Conservation (phyloP, 2,329 filamentous ascomycete species). For the Exophiala sp. region DNA sequence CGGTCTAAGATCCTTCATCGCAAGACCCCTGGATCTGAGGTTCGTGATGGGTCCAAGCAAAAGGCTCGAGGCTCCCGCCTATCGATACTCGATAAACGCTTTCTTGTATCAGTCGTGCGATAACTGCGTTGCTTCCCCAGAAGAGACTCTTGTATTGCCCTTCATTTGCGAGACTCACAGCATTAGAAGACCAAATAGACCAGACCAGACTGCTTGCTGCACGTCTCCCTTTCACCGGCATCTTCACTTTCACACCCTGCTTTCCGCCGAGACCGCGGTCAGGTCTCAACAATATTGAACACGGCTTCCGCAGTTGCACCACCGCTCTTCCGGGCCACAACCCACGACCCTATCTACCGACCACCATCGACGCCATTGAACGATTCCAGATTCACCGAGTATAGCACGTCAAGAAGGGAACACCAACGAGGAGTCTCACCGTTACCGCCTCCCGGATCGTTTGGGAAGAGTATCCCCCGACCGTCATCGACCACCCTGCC, state of each 20-base stretch:
- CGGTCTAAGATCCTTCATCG: conserved; percentile 9
- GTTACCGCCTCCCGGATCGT: conserved; percentile 39
- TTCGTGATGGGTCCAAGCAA: conserved; percentile 22
- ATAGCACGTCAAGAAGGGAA: conserved; percentile 39
- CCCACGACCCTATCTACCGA: conserved; percentile 43
- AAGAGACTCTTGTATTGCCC: background rate
- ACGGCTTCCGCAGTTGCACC: conserved; percentile 57
- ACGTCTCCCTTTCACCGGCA: background rate
- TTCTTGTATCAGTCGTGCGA: conserved; percentile 11
- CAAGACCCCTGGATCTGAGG: conserved; percentile 17
- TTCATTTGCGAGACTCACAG: too few relatives aligned
- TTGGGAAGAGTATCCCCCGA: conserved; percentile 47
- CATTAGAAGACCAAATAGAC: too few relatives aligned
- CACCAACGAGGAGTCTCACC: conserved; percentile 40
- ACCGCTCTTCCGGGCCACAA: conserved; percentile 54
- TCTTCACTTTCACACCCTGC: background rate
- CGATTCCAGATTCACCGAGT: conserved; percentile 42
- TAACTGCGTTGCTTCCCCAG: conserved; percentile 6
- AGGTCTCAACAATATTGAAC: conserved; percentile 34
- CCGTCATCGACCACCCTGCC: conserved; percentile 50
- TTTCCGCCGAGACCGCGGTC: conserved; percentile 24
- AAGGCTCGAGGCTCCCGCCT: conserved; percentile 22
- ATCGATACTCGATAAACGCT: conserved; percentile 26
- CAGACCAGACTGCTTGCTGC: background rate
- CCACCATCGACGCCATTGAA: conserved; percentile 42